phyloP scores from a whole-genome alignment of 169 alveolate species.

The Cryptosporidium baileyi region DNA sequence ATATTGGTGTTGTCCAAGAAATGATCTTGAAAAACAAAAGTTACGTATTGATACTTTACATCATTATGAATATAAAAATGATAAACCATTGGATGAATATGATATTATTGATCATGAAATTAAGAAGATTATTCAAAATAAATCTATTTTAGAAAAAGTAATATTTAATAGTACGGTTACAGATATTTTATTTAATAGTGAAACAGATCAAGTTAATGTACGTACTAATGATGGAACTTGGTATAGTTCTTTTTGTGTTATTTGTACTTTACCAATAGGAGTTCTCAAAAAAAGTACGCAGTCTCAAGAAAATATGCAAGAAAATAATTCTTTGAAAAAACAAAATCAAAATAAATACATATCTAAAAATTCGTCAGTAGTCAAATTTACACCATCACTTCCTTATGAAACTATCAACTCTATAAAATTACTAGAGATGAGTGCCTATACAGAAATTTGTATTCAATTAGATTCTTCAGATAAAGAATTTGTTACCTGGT shows the following conservation, averaged over 20 bases:
- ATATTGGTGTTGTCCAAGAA: constrained; percentile 57
- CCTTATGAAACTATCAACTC: constrained; percentile 55
- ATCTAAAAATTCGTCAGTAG: not conserved
- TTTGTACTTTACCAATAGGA: constrained; percentile 58
- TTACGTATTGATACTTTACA: not conserved
- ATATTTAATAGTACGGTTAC: constrained; percentile 1
- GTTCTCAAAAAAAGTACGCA: constrained; percentile 32
- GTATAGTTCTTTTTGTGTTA: constrained; percentile 57
- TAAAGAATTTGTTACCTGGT: not conserved
- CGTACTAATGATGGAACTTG: constrained; percentile 46
- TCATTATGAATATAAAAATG: not conserved
- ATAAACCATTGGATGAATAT: constrained; percentile 12
- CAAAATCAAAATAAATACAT: not conserved
- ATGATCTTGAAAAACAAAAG: not conserved
- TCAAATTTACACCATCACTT: constrained; percentile 37
- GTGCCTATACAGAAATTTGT: constrained; percentile 40
- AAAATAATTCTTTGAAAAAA: not conserved
- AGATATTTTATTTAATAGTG: constrained; percentile 43
- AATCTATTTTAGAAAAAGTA: not conserved
- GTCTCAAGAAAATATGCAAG: constrained; percentile 1
- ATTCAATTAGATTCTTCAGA: not conserved
- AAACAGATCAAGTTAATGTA: constrained; percentile 62
- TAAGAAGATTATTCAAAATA: constrained; percentile 9
- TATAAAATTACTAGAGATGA: constrained; percentile 38
- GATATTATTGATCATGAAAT: constrained; percentile 22